Percentiles rank a stretch among this genome's conserved stretches.
phyloP scores from a whole-genome alignment of 2,329 filamentous ascomycete genomes.

The Clonostachys solani region DNA sequence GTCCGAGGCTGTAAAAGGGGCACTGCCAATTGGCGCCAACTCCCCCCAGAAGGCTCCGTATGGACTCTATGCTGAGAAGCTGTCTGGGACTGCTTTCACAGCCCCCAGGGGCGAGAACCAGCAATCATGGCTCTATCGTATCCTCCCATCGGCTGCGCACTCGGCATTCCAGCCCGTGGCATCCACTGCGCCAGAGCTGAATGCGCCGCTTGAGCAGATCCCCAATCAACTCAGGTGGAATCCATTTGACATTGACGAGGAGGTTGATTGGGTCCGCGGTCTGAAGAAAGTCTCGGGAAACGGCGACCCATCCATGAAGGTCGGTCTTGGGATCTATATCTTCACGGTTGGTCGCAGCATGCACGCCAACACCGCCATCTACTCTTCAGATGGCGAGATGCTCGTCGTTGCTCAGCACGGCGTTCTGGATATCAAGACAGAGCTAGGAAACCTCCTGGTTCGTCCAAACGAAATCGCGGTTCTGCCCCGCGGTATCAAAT shows the following conservation, averaged over 20 bases:
- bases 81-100: constrained; percentile 69
- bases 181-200: constrained; percentile 6
- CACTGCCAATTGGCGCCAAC: constrained; percentile 72
- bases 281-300: constrained; percentile 44
- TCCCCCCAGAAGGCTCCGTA: constrained; percentile 75
- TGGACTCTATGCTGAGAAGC: constrained; percentile 78
- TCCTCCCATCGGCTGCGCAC: constrained; percentile 60
- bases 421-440: constrained; percentile 59
- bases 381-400: constrained; percentile 66
- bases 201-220: constrained; percentile 19
- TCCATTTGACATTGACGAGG: constrained; percentile 44
- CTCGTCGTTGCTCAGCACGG: constrained; percentile 64
- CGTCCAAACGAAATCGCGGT: constrained; percentile 62
- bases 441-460: constrained; percentile 56
- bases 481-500: constrained; percentile 57
- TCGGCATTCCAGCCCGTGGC: constrained; percentile 45
- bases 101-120: constrained; percentile 64
- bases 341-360: constrained; percentile 67
- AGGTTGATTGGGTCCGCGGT: constrained; percentile 47
- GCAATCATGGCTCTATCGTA: constrained; percentile 69
- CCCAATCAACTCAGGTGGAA: constrained; percentile 85
- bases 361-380: constrained; percentile 65
- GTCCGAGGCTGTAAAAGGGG: constrained; percentile 71
- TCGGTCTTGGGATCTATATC: constrained; percentile 63
- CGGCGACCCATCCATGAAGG: constrained; percentile 67